These are phyloP conservation scores for Amylostereum areolatum DNA, from an alignment of 1,284 basidiomycete genomes.

Conservation along the genomic window DNA sequence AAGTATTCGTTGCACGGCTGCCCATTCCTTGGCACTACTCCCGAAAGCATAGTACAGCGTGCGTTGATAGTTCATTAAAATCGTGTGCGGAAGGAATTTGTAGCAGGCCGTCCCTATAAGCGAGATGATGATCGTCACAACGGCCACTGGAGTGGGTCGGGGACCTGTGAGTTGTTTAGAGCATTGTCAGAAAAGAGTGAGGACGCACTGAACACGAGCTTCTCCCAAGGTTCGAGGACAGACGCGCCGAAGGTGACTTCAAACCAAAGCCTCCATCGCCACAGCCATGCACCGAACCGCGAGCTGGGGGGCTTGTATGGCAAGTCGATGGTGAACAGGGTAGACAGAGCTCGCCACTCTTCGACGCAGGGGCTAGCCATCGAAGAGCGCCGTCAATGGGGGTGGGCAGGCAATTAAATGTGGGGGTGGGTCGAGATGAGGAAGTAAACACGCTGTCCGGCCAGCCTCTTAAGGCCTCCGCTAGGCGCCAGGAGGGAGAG, in stretches of 20 bases:
- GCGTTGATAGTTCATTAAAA: not conserved
- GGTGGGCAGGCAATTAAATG: too few species aligned
- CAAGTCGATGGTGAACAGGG: not conserved
- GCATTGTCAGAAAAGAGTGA: not conserved
- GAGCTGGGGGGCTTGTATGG: not conserved
- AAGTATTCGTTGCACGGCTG: too few species aligned
- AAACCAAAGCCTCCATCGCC: not conserved
- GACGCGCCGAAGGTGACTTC: conserved; percentile 1
- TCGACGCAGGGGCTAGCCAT: too few species aligned
- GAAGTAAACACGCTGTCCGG: too few species aligned
- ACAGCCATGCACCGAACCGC: not conserved
- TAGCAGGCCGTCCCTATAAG: not conserved
- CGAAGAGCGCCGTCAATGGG: too few species aligned
- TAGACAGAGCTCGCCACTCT: not conserved
- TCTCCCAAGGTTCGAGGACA: not conserved
- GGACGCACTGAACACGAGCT: conserved; percentile 1
- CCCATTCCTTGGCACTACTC: too few species aligned
- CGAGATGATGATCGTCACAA: not conserved
- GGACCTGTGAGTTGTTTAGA: not conserved
- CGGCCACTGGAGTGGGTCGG: not conserved
- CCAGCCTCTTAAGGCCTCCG: too few species aligned
- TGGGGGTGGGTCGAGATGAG: too few species aligned
- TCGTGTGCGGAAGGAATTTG: not conserved
- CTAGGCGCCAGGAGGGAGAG: too few species aligned
- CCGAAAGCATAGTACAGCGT: conserved; percentile 1